Percentiles rank a stretch among this genome's conserved stretches.
These are phyloP conservation scores for Dictyostelium gargantuum DNA, from an alignment of 208 protist species.

Conservation along the genomic window DNA sequence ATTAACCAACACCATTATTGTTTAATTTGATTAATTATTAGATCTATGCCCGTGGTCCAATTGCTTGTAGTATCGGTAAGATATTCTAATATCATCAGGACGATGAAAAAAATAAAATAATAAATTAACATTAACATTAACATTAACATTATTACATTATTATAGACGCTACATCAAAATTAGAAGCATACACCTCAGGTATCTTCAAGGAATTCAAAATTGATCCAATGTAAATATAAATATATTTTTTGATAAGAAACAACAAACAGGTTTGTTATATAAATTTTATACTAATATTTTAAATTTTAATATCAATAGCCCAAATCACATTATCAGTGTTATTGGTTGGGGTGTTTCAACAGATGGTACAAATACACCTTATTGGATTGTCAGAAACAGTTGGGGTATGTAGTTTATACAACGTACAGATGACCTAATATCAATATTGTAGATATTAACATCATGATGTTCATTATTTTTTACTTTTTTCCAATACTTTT, in stretches of 20 bases:
- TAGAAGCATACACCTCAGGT: constrained; percentile 80
- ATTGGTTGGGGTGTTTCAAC: neutral
- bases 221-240: neutral
- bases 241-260: neutral
- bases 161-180: neutral
- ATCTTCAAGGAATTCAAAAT: constrained; percentile 72
- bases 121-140: neutral
- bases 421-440: no score
- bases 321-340: neutral
- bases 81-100: neutral
- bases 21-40: no score
- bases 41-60: constrained; percentile 65
- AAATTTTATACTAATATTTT: neutral
- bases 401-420: neutral
- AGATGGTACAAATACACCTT: neutral
- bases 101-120: no score
- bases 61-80: constrained; percentile 80
- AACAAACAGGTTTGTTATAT: no score
- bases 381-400: neutral
- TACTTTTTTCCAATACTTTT: no score
- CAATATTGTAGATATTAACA: no score
- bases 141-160: neutral
- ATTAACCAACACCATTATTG: no score
- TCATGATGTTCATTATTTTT: no score
- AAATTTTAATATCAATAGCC: neutral